Conservation (phyloP, 345 rosid species). For the Combretum micranthum region DNA sequence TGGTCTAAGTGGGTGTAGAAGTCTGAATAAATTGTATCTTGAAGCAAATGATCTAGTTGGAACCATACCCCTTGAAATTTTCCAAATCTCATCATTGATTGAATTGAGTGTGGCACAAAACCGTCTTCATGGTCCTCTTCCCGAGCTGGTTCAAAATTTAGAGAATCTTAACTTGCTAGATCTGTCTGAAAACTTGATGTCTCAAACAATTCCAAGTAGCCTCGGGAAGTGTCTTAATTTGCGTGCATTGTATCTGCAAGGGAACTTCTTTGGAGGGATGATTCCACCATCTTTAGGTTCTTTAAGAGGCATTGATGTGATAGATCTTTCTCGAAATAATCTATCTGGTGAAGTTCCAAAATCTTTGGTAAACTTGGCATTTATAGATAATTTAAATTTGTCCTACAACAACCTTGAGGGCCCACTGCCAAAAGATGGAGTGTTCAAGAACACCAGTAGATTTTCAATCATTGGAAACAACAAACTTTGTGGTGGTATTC, state of each 20-base stretch:
- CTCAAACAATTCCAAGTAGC: constrained; percentile 7
- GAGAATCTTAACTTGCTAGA: constrained; percentile 2
- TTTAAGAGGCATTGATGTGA: neutral
- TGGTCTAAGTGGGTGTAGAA: constrained; percentile 4
- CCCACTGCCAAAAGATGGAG: constrained; percentile 7
- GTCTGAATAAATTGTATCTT: neutral
- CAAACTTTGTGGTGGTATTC: constrained; percentile 8
- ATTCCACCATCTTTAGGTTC: constrained; percentile 2
- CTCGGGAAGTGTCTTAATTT: constrained; percentile 3
- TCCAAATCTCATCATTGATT: neutral
- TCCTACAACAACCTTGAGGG: constrained; percentile 14
- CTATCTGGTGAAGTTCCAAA: constrained; percentile 4
- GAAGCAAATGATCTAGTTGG: constrained; percentile 3
- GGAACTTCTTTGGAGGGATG: constrained; percentile 3
- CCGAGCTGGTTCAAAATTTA: neutral
- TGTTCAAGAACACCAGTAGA: constrained; percentile 3
- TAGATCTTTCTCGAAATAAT: constrained; percentile 10
- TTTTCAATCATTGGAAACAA: constrained; percentile 7
- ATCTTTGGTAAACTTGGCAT: constrained; percentile 1
- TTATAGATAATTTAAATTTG: constrained; percentile 8
- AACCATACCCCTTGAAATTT: neutral
- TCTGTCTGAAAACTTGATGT: constrained; percentile 1
- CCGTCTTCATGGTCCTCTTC: constrained; percentile 1
- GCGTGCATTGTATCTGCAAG: neutral
- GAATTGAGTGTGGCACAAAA: neutral